Evolutionary conservation across 257 asterid species (phyloP).

Genomic region (Prunella vulgaris): DNA sequence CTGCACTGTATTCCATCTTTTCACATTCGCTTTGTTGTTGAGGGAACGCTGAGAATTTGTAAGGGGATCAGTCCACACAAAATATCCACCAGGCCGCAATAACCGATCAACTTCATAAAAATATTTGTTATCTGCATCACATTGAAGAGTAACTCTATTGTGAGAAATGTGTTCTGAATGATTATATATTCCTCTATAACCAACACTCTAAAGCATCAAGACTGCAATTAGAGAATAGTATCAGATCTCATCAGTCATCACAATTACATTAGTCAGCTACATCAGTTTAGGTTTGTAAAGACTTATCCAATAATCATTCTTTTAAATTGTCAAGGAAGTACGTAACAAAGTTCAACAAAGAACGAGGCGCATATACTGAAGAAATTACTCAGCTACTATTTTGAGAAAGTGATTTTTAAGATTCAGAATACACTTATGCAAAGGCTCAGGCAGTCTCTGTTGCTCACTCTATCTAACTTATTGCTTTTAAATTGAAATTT

Average conservation of each 20-base stretch:
- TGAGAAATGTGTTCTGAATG: not conserved
- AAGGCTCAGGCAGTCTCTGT: not conserved
- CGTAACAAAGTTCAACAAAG: not conserved
- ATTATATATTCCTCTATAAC: not conserved
- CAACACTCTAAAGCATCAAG: not conserved
- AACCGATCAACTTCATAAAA: conserved; percentile 87
- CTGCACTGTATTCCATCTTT: conserved; percentile 80
- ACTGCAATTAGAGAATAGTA: not conserved
- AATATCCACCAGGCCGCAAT: conserved; percentile 97
- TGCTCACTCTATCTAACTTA: not conserved
- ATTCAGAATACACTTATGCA: not conserved
- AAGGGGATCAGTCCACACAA: conserved; percentile 96
- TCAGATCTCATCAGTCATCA: not conserved
- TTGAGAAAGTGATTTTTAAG: not conserved
- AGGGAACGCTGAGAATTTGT: conserved; percentile 66
- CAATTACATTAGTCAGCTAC: not conserved
- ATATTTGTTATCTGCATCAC: conserved; percentile 68
- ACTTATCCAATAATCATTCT: not conserved
- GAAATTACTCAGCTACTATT: not conserved
- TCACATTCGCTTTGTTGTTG: conserved; percentile 67
- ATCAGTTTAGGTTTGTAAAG: not conserved
- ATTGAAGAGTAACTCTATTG: not conserved
- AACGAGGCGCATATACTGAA: not conserved
- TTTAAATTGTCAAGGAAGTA: not conserved
- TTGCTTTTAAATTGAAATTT: not conserved